These are phyloP conservation scores for Byssothecium circinans DNA, from an alignment of 2,329 filamentous ascomycete species.

Conservation along the genomic window DNA sequence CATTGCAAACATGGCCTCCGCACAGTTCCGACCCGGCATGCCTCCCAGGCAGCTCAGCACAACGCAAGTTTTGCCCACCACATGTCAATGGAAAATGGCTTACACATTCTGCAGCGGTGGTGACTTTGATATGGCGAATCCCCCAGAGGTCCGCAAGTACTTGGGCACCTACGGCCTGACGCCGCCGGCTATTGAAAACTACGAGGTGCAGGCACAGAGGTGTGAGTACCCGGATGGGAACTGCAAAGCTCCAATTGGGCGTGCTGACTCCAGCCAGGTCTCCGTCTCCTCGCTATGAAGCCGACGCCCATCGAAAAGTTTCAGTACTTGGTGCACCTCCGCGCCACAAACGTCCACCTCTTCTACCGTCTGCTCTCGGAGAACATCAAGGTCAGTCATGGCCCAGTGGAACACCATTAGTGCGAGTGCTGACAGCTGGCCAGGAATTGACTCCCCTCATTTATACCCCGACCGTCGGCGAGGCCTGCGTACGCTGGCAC, in stretches of 20 bases:
- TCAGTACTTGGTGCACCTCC: constrained; percentile 75
- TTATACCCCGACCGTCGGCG: constrained; percentile 89
- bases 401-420: not conserved
- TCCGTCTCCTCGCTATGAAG: constrained; percentile 73
- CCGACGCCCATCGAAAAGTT: constrained; percentile 77
- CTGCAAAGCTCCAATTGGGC: not conserved
- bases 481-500: constrained; percentile 95
- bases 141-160: constrained; percentile 53
- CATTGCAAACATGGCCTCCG: constrained; percentile 38
- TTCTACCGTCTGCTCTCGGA: constrained; percentile 81
- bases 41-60: constrained; percentile 43
- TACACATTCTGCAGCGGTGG: constrained; percentile 36
- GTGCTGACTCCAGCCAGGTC: constrained; percentile 57
- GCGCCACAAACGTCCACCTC: constrained; percentile 74
- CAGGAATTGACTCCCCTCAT: constrained; percentile 80
- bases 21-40: constrained; percentile 40
- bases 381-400: constrained; percentile 58
- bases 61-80: constrained; percentile 29
- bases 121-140: constrained; percentile 55
- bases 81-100: constrained; percentile 11
- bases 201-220: constrained; percentile 53
- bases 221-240: constrained; percentile 39
- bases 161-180: constrained; percentile 57
- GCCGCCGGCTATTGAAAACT: constrained; percentile 54
- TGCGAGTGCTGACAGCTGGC: constrained; percentile 33